Conservation (phyloP, 441 rosid species). For the Corymbia calophylla region DNA sequence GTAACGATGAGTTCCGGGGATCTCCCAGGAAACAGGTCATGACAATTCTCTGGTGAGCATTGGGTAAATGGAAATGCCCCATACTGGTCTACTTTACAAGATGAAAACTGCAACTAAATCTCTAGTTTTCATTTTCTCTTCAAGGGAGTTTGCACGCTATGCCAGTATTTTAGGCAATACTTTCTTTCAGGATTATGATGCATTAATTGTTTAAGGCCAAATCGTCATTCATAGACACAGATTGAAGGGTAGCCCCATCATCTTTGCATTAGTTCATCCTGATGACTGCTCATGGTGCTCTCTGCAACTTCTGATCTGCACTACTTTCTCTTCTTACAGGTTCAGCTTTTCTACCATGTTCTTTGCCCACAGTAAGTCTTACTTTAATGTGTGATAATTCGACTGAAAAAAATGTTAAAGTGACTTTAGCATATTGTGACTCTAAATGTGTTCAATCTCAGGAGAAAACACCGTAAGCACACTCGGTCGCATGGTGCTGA, state of each 20-base stretch:
- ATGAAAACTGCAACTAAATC: neutral
- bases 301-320: neutral
- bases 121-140: neutral
- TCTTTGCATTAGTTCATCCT: neutral
- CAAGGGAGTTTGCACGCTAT: neutral
- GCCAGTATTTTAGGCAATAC: neutral
- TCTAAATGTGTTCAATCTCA: neutral
- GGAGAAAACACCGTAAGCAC: slow-evolving; percentile 6
- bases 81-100: neutral
- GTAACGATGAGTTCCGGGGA: slow-evolving; percentile 10
- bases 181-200: neutral
- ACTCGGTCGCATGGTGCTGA: slow-evolving; percentile 11
- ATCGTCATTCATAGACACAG: neutral
- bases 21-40: slow-evolving; percentile 4
- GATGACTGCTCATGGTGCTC: neutral
- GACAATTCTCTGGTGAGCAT: slow-evolving; percentile 3
- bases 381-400: neutral
- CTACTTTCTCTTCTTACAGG: slow-evolving; percentile 1
- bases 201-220: neutral
- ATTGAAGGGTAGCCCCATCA: neutral
- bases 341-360: slow-evolving; percentile 16
- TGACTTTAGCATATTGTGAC: neutral
- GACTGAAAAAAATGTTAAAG: neutral
- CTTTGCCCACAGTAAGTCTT: slow-evolving; percentile 10
- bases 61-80: neutral